These are phyloP conservation scores for Kuraishia borneana DNA, from an alignment of 805 yeast genomes.

Conservation along the genomic window DNA sequence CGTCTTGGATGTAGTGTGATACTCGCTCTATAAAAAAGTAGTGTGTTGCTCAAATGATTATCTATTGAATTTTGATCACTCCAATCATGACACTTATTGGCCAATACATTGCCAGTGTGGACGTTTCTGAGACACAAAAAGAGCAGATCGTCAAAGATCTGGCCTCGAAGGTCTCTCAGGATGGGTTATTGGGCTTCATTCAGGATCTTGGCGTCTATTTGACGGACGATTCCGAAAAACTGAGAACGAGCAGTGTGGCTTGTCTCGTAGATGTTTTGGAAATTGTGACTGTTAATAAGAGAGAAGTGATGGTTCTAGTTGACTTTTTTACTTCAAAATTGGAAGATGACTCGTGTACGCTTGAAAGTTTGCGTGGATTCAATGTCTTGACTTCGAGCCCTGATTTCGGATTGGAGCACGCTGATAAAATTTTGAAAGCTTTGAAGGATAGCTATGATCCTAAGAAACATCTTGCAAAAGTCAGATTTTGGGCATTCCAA, in stretches of 20 bases:
- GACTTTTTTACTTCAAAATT: conserved; percentile 57
- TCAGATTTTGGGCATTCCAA: conserved; percentile 48
- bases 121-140: conserved; percentile 17
- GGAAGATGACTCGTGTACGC: conserved; percentile 47
- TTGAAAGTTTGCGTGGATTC: conserved; percentile 44
- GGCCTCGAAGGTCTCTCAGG: conserved; percentile 13
- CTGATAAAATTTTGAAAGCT: conserved; percentile 24
- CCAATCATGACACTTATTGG: conserved; percentile 16
- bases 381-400: conserved; percentile 38
- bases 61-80: too few species aligned
- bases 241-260: conserved; percentile 27
- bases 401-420: conserved; percentile 27
- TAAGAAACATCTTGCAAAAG: conserved; percentile 45
- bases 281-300: conserved; percentile 17
- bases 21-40: too few species aligned
- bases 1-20: too few species aligned
- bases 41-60: too few species aligned
- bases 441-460: conserved; percentile 37
- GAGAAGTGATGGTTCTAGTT: conserved; percentile 37
- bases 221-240: conserved; percentile 32
- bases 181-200: conserved; percentile 27
- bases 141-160: conserved; percentile 19
- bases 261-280: conserved; percentile 28
- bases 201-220: conserved; percentile 33
- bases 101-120: conserved; percentile 29